phyloP scores from a whole-genome alignment of 495 filamentous ascomycete genomes.

The Penicillium riverlandense region DNA sequence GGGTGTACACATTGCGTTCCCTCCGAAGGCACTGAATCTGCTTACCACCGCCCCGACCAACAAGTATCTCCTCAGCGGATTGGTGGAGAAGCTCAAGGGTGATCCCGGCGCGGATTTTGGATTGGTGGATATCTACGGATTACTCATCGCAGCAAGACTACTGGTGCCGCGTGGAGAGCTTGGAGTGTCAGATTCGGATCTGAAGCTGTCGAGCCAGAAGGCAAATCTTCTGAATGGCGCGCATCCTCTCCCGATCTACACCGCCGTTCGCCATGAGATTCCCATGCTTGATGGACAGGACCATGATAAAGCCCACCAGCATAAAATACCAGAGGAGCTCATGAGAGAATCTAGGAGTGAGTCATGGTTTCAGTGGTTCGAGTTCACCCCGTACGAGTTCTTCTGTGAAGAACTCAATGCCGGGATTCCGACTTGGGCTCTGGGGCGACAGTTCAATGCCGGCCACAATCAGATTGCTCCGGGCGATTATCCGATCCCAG shows the following conservation, averaged over 20 bases:
- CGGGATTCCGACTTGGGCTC: conserved; percentile 89
- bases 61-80: conserved; percentile 79
- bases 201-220: conserved; percentile 83
- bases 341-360: conserved; percentile 63
- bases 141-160: conserved; percentile 74
- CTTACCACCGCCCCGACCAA: conserved; percentile 80
- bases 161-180: conserved; percentile 82
- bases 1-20: conserved; percentile 84
- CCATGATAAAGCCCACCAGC: conserved; percentile 4
- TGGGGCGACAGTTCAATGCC: conserved; percentile 73
- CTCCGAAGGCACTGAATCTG: conserved; percentile 69
- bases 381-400: conserved; percentile 91
- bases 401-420: conserved; percentile 89
- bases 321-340: conserved; percentile 36
- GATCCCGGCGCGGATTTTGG: conserved; percentile 77
- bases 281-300: conserved; percentile 47
- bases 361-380: conserved; percentile 98
- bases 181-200: conserved; percentile 62
- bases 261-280: conserved; percentile 94
- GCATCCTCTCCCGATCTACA: conserved; percentile 88
- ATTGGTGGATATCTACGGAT: conserved; percentile 85
- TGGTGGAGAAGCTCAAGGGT: conserved; percentile 84
- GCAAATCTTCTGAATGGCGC: conserved; percentile 64
- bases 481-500: conserved; percentile 61
- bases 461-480: conserved; percentile 55